Conservation (phyloP, 2,329 filamentous ascomycete species). For the Talaromyces piceae region DNA sequence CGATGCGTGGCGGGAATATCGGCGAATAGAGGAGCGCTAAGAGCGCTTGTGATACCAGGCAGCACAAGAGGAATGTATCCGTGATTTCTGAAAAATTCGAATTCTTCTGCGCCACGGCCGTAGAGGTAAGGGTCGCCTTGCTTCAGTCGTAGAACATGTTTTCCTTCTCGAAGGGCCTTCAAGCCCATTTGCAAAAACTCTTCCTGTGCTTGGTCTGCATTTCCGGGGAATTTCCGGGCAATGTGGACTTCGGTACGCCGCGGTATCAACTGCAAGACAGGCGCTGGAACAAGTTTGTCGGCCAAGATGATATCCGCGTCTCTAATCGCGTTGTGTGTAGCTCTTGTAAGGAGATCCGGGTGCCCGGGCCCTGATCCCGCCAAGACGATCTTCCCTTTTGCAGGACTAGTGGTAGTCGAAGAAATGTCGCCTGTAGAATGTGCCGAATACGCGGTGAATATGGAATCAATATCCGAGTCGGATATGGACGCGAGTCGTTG, state of each 20-base stretch:
- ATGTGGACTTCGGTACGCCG: slow-evolving; percentile 84
- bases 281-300: slow-evolving; percentile 57
- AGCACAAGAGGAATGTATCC: slow-evolving; percentile 68
- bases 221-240: slow-evolving; percentile 94
- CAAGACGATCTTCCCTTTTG: slow-evolving; percentile 65
- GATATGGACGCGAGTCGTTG: slow-evolving; percentile 70
- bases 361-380: slow-evolving; percentile 90
- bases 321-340: slow-evolving; percentile 41
- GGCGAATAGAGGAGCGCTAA: slow-evolving; percentile 82
- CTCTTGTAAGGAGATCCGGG: slow-evolving; percentile 78
- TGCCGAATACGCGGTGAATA: slow-evolving; percentile 63
- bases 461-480: slow-evolving; percentile 67
- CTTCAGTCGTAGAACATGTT: slow-evolving; percentile 81
- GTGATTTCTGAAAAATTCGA: slow-evolving; percentile 67
- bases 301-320: slow-evolving; percentile 44
- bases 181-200: slow-evolving; percentile 77
- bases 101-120: slow-evolving; percentile 88
- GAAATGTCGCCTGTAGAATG: slow-evolving; percentile 18
- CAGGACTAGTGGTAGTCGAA: slow-evolving; percentile 10
- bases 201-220: slow-evolving; percentile 86
- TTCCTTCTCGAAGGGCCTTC: slow-evolving; percentile 59
- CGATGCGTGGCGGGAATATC: slow-evolving; percentile 82
- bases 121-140: slow-evolving; percentile 97
- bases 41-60: slow-evolving; percentile 81
- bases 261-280: slow-evolving; percentile 82